Percentiles rank a stretch among this genome's conserved stretches.
Conservation (phyloP, 192 early-diverging fungal species). For the Entomortierella chlamydospora region DNA sequence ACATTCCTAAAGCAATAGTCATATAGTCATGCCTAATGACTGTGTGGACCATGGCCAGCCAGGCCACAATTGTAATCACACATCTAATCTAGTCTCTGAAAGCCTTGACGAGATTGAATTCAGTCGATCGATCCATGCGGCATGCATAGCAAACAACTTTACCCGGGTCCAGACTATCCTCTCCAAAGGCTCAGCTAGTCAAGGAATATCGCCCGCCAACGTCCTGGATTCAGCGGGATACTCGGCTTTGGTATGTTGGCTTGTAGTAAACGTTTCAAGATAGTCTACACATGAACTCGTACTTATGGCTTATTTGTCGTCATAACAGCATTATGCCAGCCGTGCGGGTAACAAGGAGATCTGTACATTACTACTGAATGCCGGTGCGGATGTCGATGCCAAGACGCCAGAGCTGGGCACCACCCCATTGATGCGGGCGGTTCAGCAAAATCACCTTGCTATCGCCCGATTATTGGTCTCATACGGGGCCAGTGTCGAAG, state of each 20-base stretch:
- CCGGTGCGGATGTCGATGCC: slow-evolving; percentile 37
- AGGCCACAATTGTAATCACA: slow-evolving; percentile 39
- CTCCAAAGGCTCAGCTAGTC: not conserved
- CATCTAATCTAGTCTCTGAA: slow-evolving; percentile 18
- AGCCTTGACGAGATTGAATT: slow-evolving; percentile 48
- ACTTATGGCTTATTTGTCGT: no score
- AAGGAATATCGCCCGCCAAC: slow-evolving; percentile 24
- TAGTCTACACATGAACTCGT: no score
- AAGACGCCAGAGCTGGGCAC: slow-evolving; percentile 41
- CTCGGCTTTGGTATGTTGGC: slow-evolving; percentile 25
- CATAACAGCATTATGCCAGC: slow-evolving; percentile 42
- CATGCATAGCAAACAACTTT: slow-evolving; percentile 38
- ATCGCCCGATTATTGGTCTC: slow-evolving; percentile 24
- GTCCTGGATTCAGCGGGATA: slow-evolving; percentile 41
- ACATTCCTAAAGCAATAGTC: slow-evolving; percentile 7
- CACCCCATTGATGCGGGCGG: slow-evolving; percentile 39
- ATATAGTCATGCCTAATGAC: not conserved
- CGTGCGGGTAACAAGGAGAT: slow-evolving; percentile 42
- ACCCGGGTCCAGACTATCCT: slow-evolving; percentile 31
- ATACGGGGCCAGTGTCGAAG: slow-evolving; percentile 25
- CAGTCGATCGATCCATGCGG: slow-evolving; percentile 45
- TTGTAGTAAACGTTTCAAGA: no score
- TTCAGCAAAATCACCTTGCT: slow-evolving; percentile 38
- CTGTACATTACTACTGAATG: slow-evolving; percentile 33
- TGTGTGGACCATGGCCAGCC: slow-evolving; percentile 22